Percentiles rank a stretch among this genome's conserved stretches.
These are phyloP conservation scores for Adansonia rubrostipa DNA, from an alignment of 441 rosid species.

Conservation along the genomic window DNA sequence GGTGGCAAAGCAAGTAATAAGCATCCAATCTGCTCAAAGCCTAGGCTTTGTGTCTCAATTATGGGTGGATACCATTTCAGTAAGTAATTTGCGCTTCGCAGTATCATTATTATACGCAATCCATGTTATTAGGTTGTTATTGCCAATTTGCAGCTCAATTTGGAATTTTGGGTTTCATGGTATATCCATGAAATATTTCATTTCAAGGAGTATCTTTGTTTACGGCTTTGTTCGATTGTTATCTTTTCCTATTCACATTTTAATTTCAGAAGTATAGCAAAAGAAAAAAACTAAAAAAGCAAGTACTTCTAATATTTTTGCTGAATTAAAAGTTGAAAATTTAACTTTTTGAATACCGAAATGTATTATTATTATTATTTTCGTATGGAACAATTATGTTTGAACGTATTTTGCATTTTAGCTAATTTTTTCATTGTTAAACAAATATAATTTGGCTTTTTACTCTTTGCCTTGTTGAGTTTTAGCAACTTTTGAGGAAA, in stretches of 20 bases:
- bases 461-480: neutral
- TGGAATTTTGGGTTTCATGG: neutral
- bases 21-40: slow-evolving; percentile 70
- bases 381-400: neutral
- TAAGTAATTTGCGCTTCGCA: slow-evolving; percentile 39
- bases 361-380: neutral
- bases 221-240: neutral
- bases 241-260: neutral
- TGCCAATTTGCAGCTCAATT: neutral
- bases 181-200: neutral
- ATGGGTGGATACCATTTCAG: slow-evolving; percentile 77
- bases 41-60: slow-evolving; percentile 83
- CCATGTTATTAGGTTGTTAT: neutral
- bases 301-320: neutral
- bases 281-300: neutral
- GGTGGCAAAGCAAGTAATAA: slow-evolving; percentile 84
- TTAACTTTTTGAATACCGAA: slow-evolving; percentile 1
- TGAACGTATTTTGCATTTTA: slow-evolving; percentile 9
- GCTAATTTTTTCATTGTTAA: neutral
- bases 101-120: neutral
- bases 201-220: neutral
- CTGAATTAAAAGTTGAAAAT: neutral
- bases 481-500: neutral
- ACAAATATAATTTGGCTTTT: neutral
- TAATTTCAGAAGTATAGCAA: neutral